A percentile compares a stretch with the other conserved stretches of the same genome.
Conservation (phyloP, 306 rosid genomes). For the Vigna reflexopilosa region DNA sequence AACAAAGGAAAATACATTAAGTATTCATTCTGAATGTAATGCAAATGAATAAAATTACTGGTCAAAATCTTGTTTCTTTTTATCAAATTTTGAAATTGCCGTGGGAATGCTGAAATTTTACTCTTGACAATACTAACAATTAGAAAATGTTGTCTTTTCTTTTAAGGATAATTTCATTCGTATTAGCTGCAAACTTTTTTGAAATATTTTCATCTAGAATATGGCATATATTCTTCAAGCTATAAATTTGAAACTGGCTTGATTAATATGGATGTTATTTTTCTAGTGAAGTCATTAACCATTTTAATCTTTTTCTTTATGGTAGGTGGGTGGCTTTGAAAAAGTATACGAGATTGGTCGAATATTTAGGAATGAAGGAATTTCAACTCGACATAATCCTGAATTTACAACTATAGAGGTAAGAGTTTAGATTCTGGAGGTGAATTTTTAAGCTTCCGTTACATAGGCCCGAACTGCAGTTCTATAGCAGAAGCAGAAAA, state of each 20-base stretch:
- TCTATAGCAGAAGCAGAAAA: neutral
- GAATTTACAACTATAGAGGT: constrained; percentile 98
- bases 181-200: constrained; percentile 30
- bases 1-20: constrained; percentile 1
- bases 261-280: constrained; percentile 11
- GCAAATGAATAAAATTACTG: constrained; percentile 31
- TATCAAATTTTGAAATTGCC: constrained; percentile 28
- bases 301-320: constrained; percentile 36
- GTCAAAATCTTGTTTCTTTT: constrained; percentile 34
- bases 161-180: constrained; percentile 29
- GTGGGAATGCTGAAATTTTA: constrained; percentile 14
- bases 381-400: constrained; percentile 98
- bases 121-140: neutral
- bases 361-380: constrained; percentile 97
- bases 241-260: constrained; percentile 35
- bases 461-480: neutral
- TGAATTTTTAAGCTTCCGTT: constrained; percentile 22
- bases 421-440: neutral
- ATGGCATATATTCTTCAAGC: constrained; percentile 17
- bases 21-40: constrained; percentile 14
- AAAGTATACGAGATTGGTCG: constrained; percentile 96
- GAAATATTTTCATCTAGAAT: constrained; percentile 9
- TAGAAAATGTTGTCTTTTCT: constrained; percentile 20
- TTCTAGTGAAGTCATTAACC: constrained; percentile 34
- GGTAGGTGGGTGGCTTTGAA: constrained; percentile 97